Base-by-base conservation (phyloP, 1,284 basidiomycete species). In the Ceratobasidium sp. region DNA sequence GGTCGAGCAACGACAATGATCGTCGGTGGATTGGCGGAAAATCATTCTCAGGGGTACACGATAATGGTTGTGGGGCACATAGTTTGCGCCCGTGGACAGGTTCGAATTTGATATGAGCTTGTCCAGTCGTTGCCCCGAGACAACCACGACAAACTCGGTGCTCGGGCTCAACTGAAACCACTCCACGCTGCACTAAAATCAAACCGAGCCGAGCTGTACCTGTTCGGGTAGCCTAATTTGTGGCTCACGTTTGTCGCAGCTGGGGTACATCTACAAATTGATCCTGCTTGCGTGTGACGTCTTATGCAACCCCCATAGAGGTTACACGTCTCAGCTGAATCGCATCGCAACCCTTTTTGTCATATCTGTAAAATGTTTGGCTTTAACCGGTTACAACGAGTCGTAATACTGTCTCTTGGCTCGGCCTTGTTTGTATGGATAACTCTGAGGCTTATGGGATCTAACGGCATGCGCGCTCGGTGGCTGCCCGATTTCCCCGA, bases 341-440 rank as follows among this genome's bases (percentile, higher is more conserved):
- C 14, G 14, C 36, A 39, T 39, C n/a, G n/a, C n/a, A n/a, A n/a
- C n/a, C n/a, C n/a, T 21, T 1, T 26, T 55, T 55, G 57, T 1
- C 39, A 39, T n/a, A 1, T 30, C 32, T 39, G n/a, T 30, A 2
- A 53, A 28, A 69, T 69, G 65, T 12, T 69, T 46, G 65, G 65
- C 41, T 57, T 18, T 16, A 69, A 69, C 45, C 65, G 65, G 10
- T 41, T 69, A 12, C 65, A 69, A 62, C 59, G 58, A 10, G 52
- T 61, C 34, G 59, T 58, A 16, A 18, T 57, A 6, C 30, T 57
- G 36, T 73, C 67, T 26, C 59, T 70, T 36, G 43, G 64, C 43
- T 61, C 72, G 30, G 39, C 45, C 23, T 1, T 69, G 18, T 69
- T 69, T 62, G 26, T 72, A 48, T 57, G 73, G 57, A 32, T 28